Conservation (phyloP, 805 yeast genomes). For the Zygosaccharomyces kombuchaensis region DNA sequence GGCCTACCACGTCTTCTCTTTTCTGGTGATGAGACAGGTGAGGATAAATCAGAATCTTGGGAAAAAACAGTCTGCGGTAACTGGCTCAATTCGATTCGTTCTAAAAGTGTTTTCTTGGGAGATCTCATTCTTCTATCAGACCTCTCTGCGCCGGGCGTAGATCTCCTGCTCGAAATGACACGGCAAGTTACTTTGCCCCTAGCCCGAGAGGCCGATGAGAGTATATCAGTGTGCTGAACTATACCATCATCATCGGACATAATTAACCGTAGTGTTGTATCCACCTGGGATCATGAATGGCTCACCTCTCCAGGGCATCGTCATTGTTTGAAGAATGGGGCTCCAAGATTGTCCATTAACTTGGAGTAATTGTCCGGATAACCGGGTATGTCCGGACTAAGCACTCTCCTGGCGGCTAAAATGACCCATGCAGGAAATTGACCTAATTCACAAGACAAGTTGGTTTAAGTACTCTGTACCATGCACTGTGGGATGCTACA, state of each 20-base stretch:
- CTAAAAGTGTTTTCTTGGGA: conserved; percentile 16
- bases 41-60: conserved; percentile 1
- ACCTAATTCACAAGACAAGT: too few relatives aligned
- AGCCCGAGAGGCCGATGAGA: conserved; percentile 21
- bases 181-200: conserved; percentile 2
- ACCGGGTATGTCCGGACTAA: background rate
- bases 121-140: conserved; percentile 16
- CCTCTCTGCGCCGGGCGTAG: background rate
- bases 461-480: too few relatives aligned
- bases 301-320: background rate
- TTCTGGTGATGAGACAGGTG: background rate
- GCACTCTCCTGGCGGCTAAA: background rate
- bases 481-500: too few relatives aligned
- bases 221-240: conserved; percentile 23
- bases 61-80: background rate
- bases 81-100: conserved; percentile 3
- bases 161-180: background rate
- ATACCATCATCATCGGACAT: conserved; percentile 17
- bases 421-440: too few relatives aligned
- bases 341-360: background rate
- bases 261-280: background rate
- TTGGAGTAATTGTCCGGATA: background rate
- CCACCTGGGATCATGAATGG: background rate
- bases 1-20: conserved; percentile 16
- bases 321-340: background rate